Percentiles rank a stretch among this genome's conserved stretches.
Evolutionary conservation across 352 stramenopile genomes (phyloP).

Genomic region (Globisporangium camurandrum): DNA sequence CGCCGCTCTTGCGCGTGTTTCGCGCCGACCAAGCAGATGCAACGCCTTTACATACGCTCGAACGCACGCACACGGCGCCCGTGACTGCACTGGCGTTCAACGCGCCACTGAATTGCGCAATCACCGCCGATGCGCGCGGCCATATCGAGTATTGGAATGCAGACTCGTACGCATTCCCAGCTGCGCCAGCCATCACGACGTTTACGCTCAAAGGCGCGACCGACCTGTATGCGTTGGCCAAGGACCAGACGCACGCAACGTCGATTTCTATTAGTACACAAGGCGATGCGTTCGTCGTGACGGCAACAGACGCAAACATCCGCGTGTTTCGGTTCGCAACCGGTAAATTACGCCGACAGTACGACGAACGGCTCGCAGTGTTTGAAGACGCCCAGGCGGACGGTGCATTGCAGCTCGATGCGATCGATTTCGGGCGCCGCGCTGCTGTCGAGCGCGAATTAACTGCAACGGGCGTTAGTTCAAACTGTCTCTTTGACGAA

Average conservation of each 20-base stretch:
- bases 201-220: slow-evolving; percentile 96
- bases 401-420: slow-evolving; percentile 68
- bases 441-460: slow-evolving; percentile 83
- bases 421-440: slow-evolving; percentile 84
- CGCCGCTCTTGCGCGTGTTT: slow-evolving; percentile 81
- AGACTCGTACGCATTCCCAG: slow-evolving; percentile 52
- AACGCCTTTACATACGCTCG: slow-evolving; percentile 51
- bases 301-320: slow-evolving; percentile 83
- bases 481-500: slow-evolving; percentile 94
- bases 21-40: slow-evolving; percentile 49
- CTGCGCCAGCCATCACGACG: slow-evolving; percentile 15
- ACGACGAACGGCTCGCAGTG: slow-evolving; percentile 84
- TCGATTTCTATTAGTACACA: slow-evolving; percentile 62
- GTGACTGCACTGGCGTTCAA: slow-evolving; percentile 90
- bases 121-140: slow-evolving; percentile 89
- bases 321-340: slow-evolving; percentile 85
- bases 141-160: slow-evolving; percentile 94
- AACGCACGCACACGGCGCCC: slow-evolving; percentile 88
- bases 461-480: too few species aligned
- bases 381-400: slow-evolving; percentile 86
- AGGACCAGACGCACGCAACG: slow-evolving; percentile 83
- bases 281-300: slow-evolving; percentile 82
- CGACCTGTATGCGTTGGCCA: slow-evolving; percentile 94
- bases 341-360: slow-evolving; percentile 84
- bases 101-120: slow-evolving; percentile 70